These are phyloP conservation scores for Dothidotthia symphoricarpi DNA, from an alignment of 2,329 filamentous ascomycete species.

Conservation along the genomic window DNA sequence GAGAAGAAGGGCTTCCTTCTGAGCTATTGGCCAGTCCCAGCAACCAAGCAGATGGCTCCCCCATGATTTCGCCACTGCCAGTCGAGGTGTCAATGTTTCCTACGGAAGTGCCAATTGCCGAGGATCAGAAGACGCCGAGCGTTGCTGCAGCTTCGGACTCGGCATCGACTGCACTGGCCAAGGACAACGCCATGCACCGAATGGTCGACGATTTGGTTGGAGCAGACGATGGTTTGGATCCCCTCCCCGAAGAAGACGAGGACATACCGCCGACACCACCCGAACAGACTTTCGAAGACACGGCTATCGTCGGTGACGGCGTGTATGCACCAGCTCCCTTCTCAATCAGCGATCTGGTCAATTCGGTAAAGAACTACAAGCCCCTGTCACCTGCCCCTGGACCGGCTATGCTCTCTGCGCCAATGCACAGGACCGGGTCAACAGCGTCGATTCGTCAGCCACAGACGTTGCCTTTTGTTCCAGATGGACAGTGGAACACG, in stretches of 20 bases:
- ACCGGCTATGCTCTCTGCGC: conserved; percentile 25
- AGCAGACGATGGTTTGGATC: conserved; percentile 42
- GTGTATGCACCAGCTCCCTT: conserved; percentile 29
- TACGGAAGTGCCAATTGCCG: conserved; percentile 24
- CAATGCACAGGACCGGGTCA: conserved; percentile 36
- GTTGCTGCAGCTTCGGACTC: conserved; percentile 47
- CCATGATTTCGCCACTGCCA: conserved; percentile 38
- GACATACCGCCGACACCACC: conserved; percentile 49
- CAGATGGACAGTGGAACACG: conserved; percentile 37
- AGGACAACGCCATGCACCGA: conserved; percentile 53
- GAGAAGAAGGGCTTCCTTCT: conserved; percentile 53
- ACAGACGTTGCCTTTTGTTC: conserved; percentile 38
- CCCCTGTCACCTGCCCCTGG: conserved; percentile 28
- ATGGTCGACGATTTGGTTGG: conserved; percentile 60
- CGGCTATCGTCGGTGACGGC: conserved; percentile 33
- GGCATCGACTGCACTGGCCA: conserved; percentile 45
- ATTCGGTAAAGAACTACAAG: conserved; percentile 39
- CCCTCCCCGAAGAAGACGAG: conserved; percentile 44
- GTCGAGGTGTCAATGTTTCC: conserved; percentile 42
- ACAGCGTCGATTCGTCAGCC: conserved; percentile 38
- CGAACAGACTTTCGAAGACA: conserved; percentile 47
- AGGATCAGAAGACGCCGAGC: conserved; percentile 38
- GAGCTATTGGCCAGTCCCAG: conserved; percentile 50
- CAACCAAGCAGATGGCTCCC: conserved; percentile 41
- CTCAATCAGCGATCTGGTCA: conserved; percentile 40